Base-by-base conservation (phyloP, 2,329 filamentous ascomycete species). In the Pseudohalonectria lignicola region DNA sequence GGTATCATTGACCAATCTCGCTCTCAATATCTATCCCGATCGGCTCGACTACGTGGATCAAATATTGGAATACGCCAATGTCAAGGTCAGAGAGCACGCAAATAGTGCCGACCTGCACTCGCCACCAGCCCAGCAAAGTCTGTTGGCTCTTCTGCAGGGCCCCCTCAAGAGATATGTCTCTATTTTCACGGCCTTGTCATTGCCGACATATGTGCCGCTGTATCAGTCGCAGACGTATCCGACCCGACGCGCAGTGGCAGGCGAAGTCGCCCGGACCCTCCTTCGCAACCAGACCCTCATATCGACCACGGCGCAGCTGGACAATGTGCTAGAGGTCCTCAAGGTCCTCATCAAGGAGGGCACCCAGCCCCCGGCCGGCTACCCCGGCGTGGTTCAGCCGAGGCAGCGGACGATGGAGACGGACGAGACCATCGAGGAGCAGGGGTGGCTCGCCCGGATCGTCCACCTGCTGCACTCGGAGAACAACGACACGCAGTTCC, bases 91-190 rank as follows among this genome's bases (percentile, higher is more conserved):
- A 37, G 86, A 95, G 55, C 86, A 93, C 59, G 79, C 84, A 41
- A 95, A 94, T 59, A 94, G 88, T 49, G 82, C 92, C n/a, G 92
- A 98, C 53, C 68, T 98, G 20, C 92, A 96, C 61, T 90, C 88
- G 4, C 75, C 81, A 41, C 76, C 80, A 5, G 84, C 87, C 9
- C 93, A 98, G 62, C 81, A 87, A 48, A 93, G 86, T 50, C 77
- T 98, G 31, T 73, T 96, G 42, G 84, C 82, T 37, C 78, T 98
- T 17, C 75, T 98, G n/a, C 81, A 92, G 49, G 86, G 86, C 7
- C 92, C 92, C 0, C 74, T 96, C 43, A 83, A 86, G 57, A 79
- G 85, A 45, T 98, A 98, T 56, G 74, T 82, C 40, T 96, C 90
- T 5, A 79, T 96, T 31, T 98, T 98, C 54, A 98, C 92, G n/a